Evolutionary conservation across 108 stramenopile species (phyloP), one percentile per base, ranked within the genome.

Genomic region (Conticribra weissflogii): DNA sequence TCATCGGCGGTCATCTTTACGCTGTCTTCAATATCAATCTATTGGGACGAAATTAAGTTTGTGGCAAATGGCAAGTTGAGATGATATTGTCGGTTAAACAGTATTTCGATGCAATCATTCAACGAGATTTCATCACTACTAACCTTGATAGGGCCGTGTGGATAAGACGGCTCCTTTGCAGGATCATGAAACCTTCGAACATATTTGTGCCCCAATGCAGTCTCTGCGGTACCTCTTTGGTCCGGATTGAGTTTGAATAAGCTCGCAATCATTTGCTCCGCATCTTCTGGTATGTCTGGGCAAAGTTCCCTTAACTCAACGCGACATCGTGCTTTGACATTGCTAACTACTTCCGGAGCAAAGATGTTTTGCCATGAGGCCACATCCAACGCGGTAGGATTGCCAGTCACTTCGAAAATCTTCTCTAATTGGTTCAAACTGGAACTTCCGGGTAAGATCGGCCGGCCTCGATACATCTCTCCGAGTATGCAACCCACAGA

Each of bases 121-220:
- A n/a, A n/a, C n/a, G n/a, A n/a, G n/a, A n/a, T n/a, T n/a, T n/a
- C n/a, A n/a, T n/a, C n/a, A n/a, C n/a, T n/a, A n/a, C n/a, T 65
- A 53, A 54, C 64, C 51, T 67, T 60, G 23, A 85, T 81, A 1
- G 79, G 79, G 3, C 79, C 84, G 44, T 76, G 36, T 9, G 63
- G 63, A 59, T 77, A 88, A 14, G 23, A 22, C 3, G 79, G 70
- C 79, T 88, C 90, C 23, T 81, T 73, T 55, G 82, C 81, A 14
- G 84, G 84, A 61, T 92, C 79, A 71, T 93, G 88, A 45, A 95
- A 90, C 31, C 88, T 85, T n/a, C 84, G 79, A 15, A 94, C 77
- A 62, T 91, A 96, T 3, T 87, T 74, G 65, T 96, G 91, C 63
- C 63, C 66, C 57, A 96, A 71, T 17, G 89, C 85, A 5, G 80